Percentiles rank a stretch among this genome's conserved stretches.
phyloP scores from a whole-genome alignment of 148 eudicot genomes.

The Rhododendron molle region DNA sequence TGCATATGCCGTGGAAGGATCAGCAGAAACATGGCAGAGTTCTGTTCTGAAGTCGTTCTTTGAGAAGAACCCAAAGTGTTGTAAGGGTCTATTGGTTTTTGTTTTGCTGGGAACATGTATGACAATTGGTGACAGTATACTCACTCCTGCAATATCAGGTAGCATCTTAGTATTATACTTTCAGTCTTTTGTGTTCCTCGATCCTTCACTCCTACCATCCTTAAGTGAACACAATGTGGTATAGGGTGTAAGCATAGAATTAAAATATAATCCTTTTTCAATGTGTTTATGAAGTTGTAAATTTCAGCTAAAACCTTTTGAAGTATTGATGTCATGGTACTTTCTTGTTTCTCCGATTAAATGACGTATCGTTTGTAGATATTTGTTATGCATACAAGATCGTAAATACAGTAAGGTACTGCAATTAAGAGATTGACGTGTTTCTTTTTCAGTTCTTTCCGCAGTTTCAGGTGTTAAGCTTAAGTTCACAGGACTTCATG shows the following conservation, averaged over 20 bases:
- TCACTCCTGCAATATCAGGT: slow-evolving; percentile 76
- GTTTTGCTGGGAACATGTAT: slow-evolving; percentile 65
- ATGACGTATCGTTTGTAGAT: not conserved
- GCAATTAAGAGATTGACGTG: not conserved
- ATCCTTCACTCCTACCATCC: not conserved
- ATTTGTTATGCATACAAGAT: not conserved
- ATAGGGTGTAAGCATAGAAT: not conserved
- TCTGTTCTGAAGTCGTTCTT: slow-evolving; percentile 36
- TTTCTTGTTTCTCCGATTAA: not conserved
- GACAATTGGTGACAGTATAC: slow-evolving; percentile 61
- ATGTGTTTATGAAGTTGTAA: not conserved
- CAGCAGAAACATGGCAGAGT: slow-evolving; percentile 37
- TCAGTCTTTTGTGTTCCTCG: not conserved
- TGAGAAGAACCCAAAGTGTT: slow-evolving; percentile 46
- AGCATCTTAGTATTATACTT: not conserved
- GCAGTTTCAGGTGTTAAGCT: slow-evolving; percentile 55
- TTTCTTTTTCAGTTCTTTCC: slow-evolving; percentile 45
- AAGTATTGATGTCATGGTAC: not conserved
- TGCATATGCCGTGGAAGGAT: slow-evolving; percentile 31
- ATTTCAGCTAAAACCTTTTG: not conserved
- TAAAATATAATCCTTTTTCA: not conserved
- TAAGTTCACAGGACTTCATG: slow-evolving; percentile 50
- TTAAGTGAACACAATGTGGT: not conserved
- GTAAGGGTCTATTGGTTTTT: slow-evolving; percentile 48
- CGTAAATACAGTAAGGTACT: not conserved